Base-by-base conservation (phyloP, 495 filamentous ascomycete genomes). In the Penicillium chermesinum region DNA sequence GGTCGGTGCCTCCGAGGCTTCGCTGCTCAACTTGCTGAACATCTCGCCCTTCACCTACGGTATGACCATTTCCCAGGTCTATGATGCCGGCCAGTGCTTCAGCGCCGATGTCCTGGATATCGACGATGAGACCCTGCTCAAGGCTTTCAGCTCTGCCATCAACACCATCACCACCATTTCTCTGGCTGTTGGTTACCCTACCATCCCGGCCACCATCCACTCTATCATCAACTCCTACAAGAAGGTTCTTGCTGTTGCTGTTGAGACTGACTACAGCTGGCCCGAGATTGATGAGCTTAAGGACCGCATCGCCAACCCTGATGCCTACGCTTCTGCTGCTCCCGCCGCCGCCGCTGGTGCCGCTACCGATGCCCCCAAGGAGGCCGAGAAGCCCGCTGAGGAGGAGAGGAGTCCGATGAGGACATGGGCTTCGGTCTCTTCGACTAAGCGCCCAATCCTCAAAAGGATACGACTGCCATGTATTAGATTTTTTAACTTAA, bases 21-120 rank as follows among this genome's bases (percentile, higher is more conserved):
- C 91, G 59, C 81, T 99, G 51, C 84, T 99, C 53, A 99, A 97
- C 87, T 86, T 99, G 90, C 77, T 99, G 65, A 97, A 96, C 84
- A 99, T 99, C 78, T 96, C 91, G 54, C 93, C 94, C 72, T 98
- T 97, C 85, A 99, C 94, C 65, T 99, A 99, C 75, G 93, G 93
- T 76, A 94, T 99, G 89, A 84, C 84, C 69, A 86, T 99, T 59
- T 19, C 78, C 34, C 94, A 97, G 79, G 85, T 99, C 64, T 99
- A 99, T 80, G 88, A 97, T 73, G 73, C 88, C 56, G 93, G 93
- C 56, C 91, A 97, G 79, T 81, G 80, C 60, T 99, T 99, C 80
- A 67, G 78, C 52, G 71, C 89, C 34, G 69, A 64, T 42, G 87
- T 99, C 54, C 79, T 99, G 43, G 93, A 99, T 67, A 95, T 99